Evolutionary conservation across 768 basidiomycete species (phyloP), one percentile per base, ranked within the genome.

Genomic region (Calocybe cyanea): DNA sequence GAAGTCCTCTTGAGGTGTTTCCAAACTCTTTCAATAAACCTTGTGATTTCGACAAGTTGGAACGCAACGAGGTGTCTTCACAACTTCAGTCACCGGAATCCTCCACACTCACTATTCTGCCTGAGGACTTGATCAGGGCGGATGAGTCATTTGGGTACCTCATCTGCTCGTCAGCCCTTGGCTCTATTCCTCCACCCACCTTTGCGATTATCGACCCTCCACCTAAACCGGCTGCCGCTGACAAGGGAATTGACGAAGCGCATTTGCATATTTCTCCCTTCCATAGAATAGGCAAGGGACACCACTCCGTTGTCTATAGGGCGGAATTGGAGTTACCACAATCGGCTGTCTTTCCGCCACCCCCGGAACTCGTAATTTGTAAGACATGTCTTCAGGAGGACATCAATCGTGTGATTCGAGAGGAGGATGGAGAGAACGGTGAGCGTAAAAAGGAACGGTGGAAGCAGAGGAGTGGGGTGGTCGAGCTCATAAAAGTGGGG

Each of bases 271-370:
- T 83, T 41, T 68, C 69, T 1, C 67, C 70, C 0, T 30, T 32
- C 0, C 53, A 67, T 25, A 37, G n/a, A 15, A 49, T 70, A 6
- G 81, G 80, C 4, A 0, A 10, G 0, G 81, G 83, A 0, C 53
- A 77, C 53, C 82, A 84, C 54, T 83, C 82, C 0, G 37, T 60
- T 24, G 76, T 79, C 0, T 75, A 77, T 52, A 54, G 65, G 35
- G 77, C 70, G 4, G 74, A 78, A 42, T 73, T 73, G 66, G 54
- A 52, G 40, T 42, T 55, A 5, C 51, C 54, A 1, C 48, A 51
- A 20, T 37, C 51, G 15, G 33, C 42, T 7, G 18, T 52, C 40
- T 8, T 46, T n/a, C 45, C 48, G 2, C 41, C 48, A 4, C 35
- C 43, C 0, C 17, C 32, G 15, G 31, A 46, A 19, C 43, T 43